phyloP scores from a whole-genome alignment of 768 basidiomycete genomes.

The Leccinellum albellum region DNA sequence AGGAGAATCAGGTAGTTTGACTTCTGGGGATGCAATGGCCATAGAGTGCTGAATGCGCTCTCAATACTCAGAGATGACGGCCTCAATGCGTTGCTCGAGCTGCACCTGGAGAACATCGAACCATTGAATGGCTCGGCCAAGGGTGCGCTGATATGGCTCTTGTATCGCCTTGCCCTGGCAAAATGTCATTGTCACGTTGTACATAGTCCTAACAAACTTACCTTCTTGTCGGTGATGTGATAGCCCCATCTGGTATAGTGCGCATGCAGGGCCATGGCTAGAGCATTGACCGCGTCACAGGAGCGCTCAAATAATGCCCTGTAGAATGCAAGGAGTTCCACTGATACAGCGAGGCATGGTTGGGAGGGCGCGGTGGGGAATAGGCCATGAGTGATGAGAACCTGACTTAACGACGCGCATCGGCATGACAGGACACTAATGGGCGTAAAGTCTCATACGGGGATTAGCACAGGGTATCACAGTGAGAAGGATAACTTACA shows the following conservation, averaged over 20 bases:
- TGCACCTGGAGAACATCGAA: constrained; percentile 19
- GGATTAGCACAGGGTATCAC: not conserved
- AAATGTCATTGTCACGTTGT: not conserved
- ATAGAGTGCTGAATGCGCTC: too few species aligned
- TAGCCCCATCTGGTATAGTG: constrained; percentile 14
- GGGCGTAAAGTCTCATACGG: not conserved
- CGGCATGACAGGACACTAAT: not conserved
- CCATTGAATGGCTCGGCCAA: constrained; percentile 30
- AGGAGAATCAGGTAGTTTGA: too few species aligned
- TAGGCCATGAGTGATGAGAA: not conserved
- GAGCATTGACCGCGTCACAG: constrained; percentile 26
- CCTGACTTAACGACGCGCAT: not conserved
- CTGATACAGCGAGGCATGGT: constrained; percentile 18
- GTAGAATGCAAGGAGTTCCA: constrained; percentile 20
- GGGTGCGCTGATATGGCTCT: constrained; percentile 32
- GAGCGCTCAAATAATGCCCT: constrained; percentile 34
- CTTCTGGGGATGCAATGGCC: too few species aligned
- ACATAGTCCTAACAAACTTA: not conserved
- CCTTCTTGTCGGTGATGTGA: not conserved
- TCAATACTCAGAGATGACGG: too few species aligned
- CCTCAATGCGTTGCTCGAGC: constrained; percentile 7
- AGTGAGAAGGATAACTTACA: not conserved
- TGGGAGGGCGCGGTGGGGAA: not conserved
- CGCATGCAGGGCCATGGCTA: not conserved
- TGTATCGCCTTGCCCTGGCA: constrained; percentile 21